Conservation (phyloP, 108 stramenopile genomes). For the Stephanodiscus triporus region DNA sequence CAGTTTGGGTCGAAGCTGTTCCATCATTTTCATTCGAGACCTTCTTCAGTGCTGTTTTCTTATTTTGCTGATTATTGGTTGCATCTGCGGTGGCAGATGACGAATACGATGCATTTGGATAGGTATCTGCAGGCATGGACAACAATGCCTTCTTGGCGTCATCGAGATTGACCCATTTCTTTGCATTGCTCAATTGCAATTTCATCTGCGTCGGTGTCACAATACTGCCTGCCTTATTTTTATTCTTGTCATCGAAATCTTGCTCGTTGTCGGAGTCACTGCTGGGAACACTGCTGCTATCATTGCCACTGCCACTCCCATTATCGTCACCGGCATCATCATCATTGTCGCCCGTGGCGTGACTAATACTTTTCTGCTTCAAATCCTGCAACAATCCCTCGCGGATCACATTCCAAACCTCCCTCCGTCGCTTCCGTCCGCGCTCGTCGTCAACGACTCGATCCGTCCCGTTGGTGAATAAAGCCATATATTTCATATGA, state of each 20-base stretch:
- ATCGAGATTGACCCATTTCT: slow-evolving; percentile 44
- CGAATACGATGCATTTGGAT: slow-evolving; percentile 34
- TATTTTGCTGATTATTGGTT: slow-evolving; percentile 4
- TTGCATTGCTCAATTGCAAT: slow-evolving; percentile 12
- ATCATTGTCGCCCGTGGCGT: slow-evolving; percentile 4
- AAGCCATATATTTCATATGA: slow-evolving; percentile 72
- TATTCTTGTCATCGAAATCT: not conserved
- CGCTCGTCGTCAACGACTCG: slow-evolving; percentile 62
- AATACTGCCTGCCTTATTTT: not conserved
- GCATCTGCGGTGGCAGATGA: slow-evolving; percentile 4
- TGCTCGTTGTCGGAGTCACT: slow-evolving; percentile 8
- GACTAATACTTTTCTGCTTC: slow-evolving; percentile 1
- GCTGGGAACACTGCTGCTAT: slow-evolving; percentile 15
- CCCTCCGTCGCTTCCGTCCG: slow-evolving; percentile 51
- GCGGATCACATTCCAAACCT: slow-evolving; percentile 52
- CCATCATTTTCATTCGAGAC: not conserved
- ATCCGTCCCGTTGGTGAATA: slow-evolving; percentile 61
- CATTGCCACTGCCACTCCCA: not conserved
- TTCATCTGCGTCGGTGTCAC: slow-evolving; percentile 10
- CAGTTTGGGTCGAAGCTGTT: not conserved
- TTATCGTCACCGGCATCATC: slow-evolving; percentile 20
- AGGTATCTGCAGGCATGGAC: slow-evolving; percentile 35
- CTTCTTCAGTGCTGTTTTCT: slow-evolving; percentile 1
- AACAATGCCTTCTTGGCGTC: slow-evolving; percentile 44
- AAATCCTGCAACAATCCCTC: slow-evolving; percentile 54